phyloP scores from a whole-genome alignment of 768 basidiomycete species.

The Xerocomus brunneocitrinus region DNA sequence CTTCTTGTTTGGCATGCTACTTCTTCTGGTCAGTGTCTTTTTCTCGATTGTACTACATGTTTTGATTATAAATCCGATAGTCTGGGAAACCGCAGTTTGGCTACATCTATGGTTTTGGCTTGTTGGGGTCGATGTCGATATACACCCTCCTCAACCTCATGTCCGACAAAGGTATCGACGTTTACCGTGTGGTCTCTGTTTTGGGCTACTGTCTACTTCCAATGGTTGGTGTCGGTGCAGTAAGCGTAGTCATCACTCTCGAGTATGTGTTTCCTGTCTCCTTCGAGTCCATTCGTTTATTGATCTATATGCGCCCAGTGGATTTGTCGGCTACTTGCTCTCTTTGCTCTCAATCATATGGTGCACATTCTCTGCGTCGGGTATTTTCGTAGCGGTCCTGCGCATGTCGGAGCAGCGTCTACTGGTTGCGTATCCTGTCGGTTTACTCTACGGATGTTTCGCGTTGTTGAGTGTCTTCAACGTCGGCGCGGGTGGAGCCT shows the following conservation, averaged over 20 bases:
- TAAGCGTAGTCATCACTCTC: conserved; percentile 81
- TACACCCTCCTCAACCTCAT: conserved; percentile 96
- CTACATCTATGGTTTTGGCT: conserved; percentile 96
- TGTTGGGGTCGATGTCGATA: conserved; percentile 89
- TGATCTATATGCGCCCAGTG: conserved; percentile 42
- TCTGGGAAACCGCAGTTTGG: conserved; percentile 98
- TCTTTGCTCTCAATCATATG: conserved; percentile 82
- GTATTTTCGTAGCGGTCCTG: conserved; percentile 92
- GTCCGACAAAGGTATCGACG: conserved; percentile 92
- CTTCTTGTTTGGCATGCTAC: conserved; percentile 89
- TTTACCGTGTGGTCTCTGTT: conserved; percentile 91
- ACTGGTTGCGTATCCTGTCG: conserved; percentile 95
- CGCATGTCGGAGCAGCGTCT: conserved; percentile 94
- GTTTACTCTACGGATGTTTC: conserved; percentile 90
- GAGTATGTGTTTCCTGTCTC: conserved; percentile 56
- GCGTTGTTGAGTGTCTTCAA: conserved; percentile 90
- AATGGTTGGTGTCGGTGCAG: conserved; percentile 89
- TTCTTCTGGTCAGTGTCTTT: conserved; percentile 72
- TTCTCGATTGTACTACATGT: not conserved
- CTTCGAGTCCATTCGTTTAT: conserved; percentile 5
- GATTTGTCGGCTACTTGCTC: conserved; percentile 78
- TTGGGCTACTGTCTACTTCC: conserved; percentile 95
- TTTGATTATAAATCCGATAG: conserved; percentile 38
- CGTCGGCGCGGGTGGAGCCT: conserved; percentile 36
- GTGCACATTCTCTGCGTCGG: conserved; percentile 96